A percentile compares a stretch with the other conserved stretches of the same genome.
Conservation (phyloP, 1,284 basidiomycete genomes). For the Moesziomyces parantarcticus region DNA sequence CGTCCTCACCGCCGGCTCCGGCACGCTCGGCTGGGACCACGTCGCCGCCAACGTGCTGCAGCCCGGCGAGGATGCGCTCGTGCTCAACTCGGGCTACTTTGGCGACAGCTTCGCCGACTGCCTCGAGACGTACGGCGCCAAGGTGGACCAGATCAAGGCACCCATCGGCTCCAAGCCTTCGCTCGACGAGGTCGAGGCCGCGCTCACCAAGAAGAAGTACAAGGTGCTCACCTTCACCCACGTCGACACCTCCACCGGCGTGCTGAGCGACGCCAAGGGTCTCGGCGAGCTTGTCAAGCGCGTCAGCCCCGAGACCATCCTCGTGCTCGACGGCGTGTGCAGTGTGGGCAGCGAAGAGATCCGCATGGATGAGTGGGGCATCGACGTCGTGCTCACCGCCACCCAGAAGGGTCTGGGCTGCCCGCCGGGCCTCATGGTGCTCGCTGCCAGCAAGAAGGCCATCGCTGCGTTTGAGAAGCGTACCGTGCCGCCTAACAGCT, state of each 20-base stretch:
- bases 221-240: constrained; percentile 93
- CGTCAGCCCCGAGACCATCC: constrained; percentile 85
- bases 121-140: constrained; percentile 82
- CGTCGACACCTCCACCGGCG: constrained; percentile 75
- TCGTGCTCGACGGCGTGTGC: constrained; percentile 92
- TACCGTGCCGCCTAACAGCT: constrained; percentile 78
- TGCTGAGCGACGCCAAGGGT: constrained; percentile 84
- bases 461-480: constrained; percentile 80
- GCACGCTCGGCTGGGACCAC: constrained; percentile 88
- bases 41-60: constrained; percentile 78
- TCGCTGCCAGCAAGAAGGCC: constrained; percentile 84
- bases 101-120: constrained; percentile 66
- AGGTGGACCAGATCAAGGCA: constrained; percentile 86
- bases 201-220: constrained; percentile 84
- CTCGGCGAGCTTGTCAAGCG: constrained; percentile 80
- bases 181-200: constrained; percentile 75
- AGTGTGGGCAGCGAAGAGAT: constrained; percentile 96
- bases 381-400: constrained; percentile 89
- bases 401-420: constrained; percentile 95
- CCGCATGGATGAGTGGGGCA: constrained; percentile 87
- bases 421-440: constrained; percentile 91
- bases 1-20: constrained; percentile 89
- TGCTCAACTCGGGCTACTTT: constrained; percentile 73
- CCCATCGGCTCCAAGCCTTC: constrained; percentile 82
- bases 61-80: constrained; percentile 81